Percentiles rank a stretch among this genome's conserved stretches.
These are phyloP conservation scores for Speleostelium caveatum DNA, from an alignment of 78 protist genomes.

Conservation along the genomic window DNA sequence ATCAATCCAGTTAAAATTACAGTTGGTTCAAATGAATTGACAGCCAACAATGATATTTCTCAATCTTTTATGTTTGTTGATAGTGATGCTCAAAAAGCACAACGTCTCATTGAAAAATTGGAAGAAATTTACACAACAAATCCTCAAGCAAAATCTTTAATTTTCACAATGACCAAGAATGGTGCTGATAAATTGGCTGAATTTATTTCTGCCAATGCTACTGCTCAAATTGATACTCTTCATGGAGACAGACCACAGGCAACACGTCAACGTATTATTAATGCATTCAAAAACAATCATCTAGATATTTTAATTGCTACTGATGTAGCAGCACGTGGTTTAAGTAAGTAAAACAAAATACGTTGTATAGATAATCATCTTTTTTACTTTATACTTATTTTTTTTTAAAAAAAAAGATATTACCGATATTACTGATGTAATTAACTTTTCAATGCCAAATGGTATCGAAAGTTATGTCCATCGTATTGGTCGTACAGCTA, in stretches of 20 bases:
- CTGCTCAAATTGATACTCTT: conserved; percentile 70
- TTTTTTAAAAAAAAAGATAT: no score
- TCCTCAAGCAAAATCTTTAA: conserved; percentile 24
- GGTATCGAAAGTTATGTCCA: conserved; percentile 97
- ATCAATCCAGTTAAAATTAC: conserved; percentile 67
- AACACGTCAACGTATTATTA: conserved; percentile 40
- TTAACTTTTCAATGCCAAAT: conserved; percentile 98
- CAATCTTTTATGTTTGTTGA: conserved; percentile 75
- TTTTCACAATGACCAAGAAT: conserved; percentile 73
- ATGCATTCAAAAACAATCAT: conserved; percentile 17
- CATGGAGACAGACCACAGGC: conserved; percentile 96
- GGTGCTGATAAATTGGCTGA: conserved; percentile 87
- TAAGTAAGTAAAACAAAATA: no score
- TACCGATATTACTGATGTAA: conserved; percentile 95
- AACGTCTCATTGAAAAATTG: conserved; percentile 16
- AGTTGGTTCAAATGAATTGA: conserved; percentile 80
- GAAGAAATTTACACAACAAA: conserved; percentile 12
- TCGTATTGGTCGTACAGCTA: conserved; percentile 87
- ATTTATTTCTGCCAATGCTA: conserved; percentile 62
- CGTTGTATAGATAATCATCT: no score
- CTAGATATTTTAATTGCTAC: conserved; percentile 97
- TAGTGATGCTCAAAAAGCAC: conserved; percentile 18
- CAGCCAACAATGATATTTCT: conserved; percentile 89
- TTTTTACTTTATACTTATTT: no score
- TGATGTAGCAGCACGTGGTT: conserved; percentile 98